Percentiles rank a stretch among this genome's conserved stretches.
These are phyloP conservation scores for Cadophora gregata DNA, from an alignment of 2,329 filamentous ascomycete species.

Conservation along the genomic window DNA sequence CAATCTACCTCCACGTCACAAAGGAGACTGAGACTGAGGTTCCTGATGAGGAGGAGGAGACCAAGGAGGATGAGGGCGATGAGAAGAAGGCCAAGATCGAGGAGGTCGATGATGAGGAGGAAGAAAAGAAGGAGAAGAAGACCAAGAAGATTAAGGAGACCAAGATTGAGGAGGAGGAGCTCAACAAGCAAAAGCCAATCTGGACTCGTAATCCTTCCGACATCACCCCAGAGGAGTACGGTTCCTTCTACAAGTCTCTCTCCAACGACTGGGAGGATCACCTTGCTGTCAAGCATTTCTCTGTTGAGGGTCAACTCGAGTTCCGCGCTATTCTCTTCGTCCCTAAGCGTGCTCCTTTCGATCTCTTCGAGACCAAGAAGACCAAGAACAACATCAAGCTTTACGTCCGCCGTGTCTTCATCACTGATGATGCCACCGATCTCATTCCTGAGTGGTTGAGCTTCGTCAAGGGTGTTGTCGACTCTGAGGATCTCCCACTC, in stretches of 20 bases:
- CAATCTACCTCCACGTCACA: conserved; percentile 99
- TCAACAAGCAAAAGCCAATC: conserved; percentile 99
- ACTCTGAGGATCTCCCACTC: conserved; percentile 98
- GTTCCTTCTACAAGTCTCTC: conserved; percentile 99
- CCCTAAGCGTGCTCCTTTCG: conserved; percentile 98
- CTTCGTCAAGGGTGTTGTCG: conserved; percentile 99
- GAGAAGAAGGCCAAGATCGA: conserved; percentile 97
- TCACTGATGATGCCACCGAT: conserved; percentile 98
- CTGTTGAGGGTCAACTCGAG: conserved; percentile 99
- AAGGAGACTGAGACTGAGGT: conserved; percentile 99
- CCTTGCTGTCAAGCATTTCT: conserved; percentile 99
- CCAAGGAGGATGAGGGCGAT: conserved; percentile 75
- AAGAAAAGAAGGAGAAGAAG: conserved; percentile 93
- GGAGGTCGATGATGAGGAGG: conserved; percentile 87
- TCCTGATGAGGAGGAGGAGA: conserved; percentile 85
- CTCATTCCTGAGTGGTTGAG: conserved; percentile 99
- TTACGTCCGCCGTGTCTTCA: conserved; percentile 99
- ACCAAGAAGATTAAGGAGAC: conserved; percentile 99
- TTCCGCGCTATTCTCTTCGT: conserved; percentile 99
- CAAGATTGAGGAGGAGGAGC: conserved; percentile 98
- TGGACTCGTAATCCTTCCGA: conserved; percentile 98
- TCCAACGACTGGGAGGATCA: conserved; percentile 99
- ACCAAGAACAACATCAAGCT: conserved; percentile 99
- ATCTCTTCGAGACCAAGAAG: conserved; percentile 99
- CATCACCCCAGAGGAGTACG: conserved; percentile 96